Percentiles rank a stretch among this genome's conserved stretches.
Evolutionary conservation across 2,329 filamentous ascomycete species (phyloP).

Genomic region (Ophiostoma novo-ulmi): DNA sequence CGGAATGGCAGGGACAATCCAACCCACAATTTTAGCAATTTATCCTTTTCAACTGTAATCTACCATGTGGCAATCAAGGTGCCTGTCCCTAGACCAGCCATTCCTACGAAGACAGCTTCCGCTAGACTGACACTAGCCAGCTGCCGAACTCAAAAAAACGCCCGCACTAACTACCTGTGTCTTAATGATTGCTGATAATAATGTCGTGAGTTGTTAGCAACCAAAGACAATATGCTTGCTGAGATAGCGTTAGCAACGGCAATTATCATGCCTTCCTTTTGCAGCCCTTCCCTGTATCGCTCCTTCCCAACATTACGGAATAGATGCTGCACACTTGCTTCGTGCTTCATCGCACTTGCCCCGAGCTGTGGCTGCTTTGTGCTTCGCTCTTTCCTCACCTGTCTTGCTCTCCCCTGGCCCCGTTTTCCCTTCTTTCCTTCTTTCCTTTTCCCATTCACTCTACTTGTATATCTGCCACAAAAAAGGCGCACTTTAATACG

Average conservation of each 20-base stretch:
- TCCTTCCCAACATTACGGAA: slow-evolving; percentile 6
- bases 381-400: not conserved
- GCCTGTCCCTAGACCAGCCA: not conserved
- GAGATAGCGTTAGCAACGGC: no score
- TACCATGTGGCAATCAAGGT: slow-evolving; percentile 2
- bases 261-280: not conserved
- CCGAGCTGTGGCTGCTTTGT: not conserved
- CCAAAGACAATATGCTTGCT: not conserved
- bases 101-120: not conserved
- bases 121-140: not conserved
- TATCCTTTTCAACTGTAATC: not conserved
- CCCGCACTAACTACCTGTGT: not conserved
- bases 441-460: no score
- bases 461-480: not conserved
- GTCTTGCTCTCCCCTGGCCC: not conserved
- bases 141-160: not conserved
- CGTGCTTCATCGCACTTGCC: not conserved
- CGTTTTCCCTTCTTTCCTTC: no score
- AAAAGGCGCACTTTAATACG: not conserved
- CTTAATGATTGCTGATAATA: not conserved
- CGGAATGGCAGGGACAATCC: slow-evolving; percentile 1
- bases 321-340: slow-evolving; percentile 9
- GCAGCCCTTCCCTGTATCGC: not conserved
- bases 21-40: not conserved
- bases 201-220: no score